phyloP scores from a whole-genome alignment of 208 protist species.

The Leishmania lainsoni region DNA sequence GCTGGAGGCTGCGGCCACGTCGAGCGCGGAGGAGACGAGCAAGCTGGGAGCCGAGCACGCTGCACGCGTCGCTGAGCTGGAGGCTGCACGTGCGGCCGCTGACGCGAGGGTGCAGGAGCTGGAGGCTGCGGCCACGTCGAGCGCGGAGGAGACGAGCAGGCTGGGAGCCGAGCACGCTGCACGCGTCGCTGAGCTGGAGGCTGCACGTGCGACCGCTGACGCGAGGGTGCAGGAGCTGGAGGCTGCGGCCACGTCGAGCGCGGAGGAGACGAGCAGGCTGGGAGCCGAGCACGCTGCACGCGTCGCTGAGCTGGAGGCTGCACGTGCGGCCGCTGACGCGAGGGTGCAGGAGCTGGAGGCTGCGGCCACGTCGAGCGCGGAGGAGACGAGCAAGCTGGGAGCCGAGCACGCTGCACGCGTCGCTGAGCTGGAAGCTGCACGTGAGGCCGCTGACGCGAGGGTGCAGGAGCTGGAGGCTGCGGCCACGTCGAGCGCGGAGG shows the following conservation, averaged over 20 bases:
- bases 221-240: constrained; percentile 7
- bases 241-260: neutral
- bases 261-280: neutral
- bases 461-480: too few relatives aligned
- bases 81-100: neutral
- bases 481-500: too few relatives aligned
- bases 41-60: constrained; percentile 1
- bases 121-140: neutral
- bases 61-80: neutral
- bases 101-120: constrained; percentile 2
- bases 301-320: too few relatives aligned
- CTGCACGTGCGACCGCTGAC: neutral
- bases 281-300: neutral
- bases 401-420: too few relatives aligned
- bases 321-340: too few relatives aligned
- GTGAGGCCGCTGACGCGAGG: too few relatives aligned
- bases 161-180: neutral
- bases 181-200: too few relatives aligned
- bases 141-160: neutral
- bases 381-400: too few relatives aligned
- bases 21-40: neutral
- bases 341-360: too few relatives aligned
- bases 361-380: too few relatives aligned
- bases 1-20: constrained; percentile 1
- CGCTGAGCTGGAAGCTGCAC: too few relatives aligned